Evolutionary conservation across 495 filamentous ascomycete species (phyloP), one percentile per base, ranked within the genome.

Genomic region (Physcia stellaris): DNA sequence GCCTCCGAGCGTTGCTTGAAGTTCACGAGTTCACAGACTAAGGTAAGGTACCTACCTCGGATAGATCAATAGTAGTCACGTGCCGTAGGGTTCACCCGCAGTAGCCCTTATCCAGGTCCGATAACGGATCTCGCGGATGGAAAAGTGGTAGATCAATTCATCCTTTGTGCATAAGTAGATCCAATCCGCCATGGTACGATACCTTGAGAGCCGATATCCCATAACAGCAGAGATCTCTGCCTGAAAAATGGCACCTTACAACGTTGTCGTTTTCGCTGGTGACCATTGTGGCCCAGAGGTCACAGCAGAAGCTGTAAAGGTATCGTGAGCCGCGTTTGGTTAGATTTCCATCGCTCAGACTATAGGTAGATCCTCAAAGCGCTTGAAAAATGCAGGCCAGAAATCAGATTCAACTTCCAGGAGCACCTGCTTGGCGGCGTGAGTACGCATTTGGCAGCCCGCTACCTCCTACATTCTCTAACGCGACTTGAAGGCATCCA

Each of bases 261-360:
- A 73, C 32, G 60, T 76, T 39, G 71, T 76, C 48, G 80, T 86
- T 32, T 85, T 86, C 54, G 77, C 62, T 50, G 90, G 90, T 54
- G 90, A 98, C 61, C 85, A 94, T 61, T 86, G 82, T 52, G 90
- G 90, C 57, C 90, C 90, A 10, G 90, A 98, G 77, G 90, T 80
- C 37, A 77, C 74, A 24, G 62, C 63, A 36, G 86, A 94, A 66
- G 86, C 77, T 39, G 51, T 94, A 49, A 95, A 95, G 78, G 84
- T 92, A 44, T 21, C 3, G 7, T 7, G 32, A 32, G 37, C 16
- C 41, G 20, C n/a, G n/a, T n/a, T n/a, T n/a, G n/a, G n/a, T n/a
- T n/a, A n/a, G n/a, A 16, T 12, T 17, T n/a, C 22, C 6, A 17
- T 33, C n/a, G 22, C 19, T 3, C 1, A 29, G 19, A 18, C n/a